These are phyloP conservation scores for Chaetomium tenue DNA, from an alignment of 495 filamentous ascomycete species.

Conservation along the genomic window DNA sequence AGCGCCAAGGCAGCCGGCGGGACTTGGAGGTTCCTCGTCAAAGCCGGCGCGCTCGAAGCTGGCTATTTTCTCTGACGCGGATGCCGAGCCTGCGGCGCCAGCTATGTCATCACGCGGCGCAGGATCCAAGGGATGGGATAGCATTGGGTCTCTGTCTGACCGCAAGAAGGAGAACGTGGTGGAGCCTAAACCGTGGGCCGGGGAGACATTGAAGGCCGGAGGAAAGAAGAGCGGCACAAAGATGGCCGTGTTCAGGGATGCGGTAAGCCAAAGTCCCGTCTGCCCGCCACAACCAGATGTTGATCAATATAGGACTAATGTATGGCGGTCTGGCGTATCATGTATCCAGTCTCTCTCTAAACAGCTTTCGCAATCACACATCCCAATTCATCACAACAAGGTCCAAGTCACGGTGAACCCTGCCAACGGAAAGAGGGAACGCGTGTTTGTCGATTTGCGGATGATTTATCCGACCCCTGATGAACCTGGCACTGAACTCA, in stretches of 20 bases:
- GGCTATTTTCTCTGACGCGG: conserved; percentile 82
- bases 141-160: conserved; percentile 77
- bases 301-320: conserved; percentile 98
- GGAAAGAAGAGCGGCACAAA: conserved; percentile 76
- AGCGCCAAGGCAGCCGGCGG: conserved; percentile 49
- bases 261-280: conserved; percentile 64
- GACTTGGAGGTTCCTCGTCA: conserved; percentile 46
- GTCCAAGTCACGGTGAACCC: conserved; percentile 75
- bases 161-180: conserved; percentile 91
- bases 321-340: conserved; percentile 51
- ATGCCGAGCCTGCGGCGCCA: conserved; percentile 50
- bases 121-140: conserved; percentile 79
- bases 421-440: conserved; percentile 73
- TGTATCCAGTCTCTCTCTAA: conserved; percentile 55
- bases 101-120: conserved; percentile 48
- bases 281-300: conserved; percentile 57
- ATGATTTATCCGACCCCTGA: conserved; percentile 75
- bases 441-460: conserved; percentile 81
- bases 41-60: conserved; percentile 76
- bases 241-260: conserved; percentile 90
- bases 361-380: conserved; percentile 51
- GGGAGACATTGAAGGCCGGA: conserved; percentile 83
- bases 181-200: conserved; percentile 86
- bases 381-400: conserved; percentile 51
- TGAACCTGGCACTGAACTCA: conserved; percentile 66